phyloP scores from a whole-genome alignment of 768 basidiomycete genomes.

The Kondoa malvinella region DNA sequence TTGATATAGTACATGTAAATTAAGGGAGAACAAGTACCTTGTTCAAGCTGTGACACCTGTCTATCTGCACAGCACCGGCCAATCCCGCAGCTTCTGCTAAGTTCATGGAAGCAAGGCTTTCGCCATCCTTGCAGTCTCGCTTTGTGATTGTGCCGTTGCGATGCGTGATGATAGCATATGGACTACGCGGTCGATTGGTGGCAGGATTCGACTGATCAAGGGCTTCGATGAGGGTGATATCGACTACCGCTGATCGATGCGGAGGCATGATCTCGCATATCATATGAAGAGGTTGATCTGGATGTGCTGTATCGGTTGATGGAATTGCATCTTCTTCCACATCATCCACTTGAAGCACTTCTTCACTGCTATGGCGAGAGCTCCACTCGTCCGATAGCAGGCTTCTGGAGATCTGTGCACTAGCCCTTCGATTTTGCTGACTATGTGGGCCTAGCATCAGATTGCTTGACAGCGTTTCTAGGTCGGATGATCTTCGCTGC shows the following conservation, averaged over 20 bases:
- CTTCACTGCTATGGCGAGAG: not conserved
- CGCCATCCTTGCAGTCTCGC: not conserved
- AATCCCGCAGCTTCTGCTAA: too few relatives aligned
- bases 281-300: not conserved
- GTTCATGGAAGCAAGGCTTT: not conserved
- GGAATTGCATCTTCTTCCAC: not conserved
- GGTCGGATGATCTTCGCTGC: not conserved
- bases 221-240: not conserved
- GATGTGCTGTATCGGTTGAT: not conserved
- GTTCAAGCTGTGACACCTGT: too few relatives aligned
- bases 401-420: not conserved
- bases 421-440: not conserved
- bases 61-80: too few relatives aligned
- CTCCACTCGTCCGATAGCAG: not conserved
- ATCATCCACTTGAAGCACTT: not conserved
- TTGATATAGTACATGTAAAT: too few relatives aligned
- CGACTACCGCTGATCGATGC: not conserved
- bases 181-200: not conserved
- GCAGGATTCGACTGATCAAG: not conserved
- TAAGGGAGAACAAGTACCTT: too few relatives aligned
- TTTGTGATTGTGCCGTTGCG: not conserved
- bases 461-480: not conserved
- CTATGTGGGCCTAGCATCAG: not conserved
- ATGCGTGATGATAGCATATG: not conserved
- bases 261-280: not conserved